Conservation (phyloP, 352 stramenopile species). For the Globisporangium cederbergense region DNA sequence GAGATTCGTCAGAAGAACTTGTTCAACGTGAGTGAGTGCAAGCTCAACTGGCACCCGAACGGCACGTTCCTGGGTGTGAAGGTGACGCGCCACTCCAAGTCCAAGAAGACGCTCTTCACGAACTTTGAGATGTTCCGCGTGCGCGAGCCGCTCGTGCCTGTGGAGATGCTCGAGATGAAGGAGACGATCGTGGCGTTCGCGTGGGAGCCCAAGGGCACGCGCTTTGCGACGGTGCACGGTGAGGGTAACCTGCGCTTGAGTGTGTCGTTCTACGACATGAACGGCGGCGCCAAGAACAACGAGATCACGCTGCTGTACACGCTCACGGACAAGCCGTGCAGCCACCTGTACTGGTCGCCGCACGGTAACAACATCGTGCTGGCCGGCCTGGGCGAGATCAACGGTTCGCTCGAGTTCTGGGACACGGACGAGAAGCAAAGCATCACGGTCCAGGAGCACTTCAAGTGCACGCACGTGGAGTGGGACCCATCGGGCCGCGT, state of each 20-base stretch:
- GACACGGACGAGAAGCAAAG: slow-evolving; percentile 94
- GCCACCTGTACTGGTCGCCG: slow-evolving; percentile 97
- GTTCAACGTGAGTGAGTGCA: slow-evolving; percentile 95
- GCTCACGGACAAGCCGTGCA: slow-evolving; percentile 94
- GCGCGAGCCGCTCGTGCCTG: slow-evolving; percentile 92
- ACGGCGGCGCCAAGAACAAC: slow-evolving; percentile 63
- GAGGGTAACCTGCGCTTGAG: slow-evolving; percentile 90
- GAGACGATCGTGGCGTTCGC: slow-evolving; percentile 94
- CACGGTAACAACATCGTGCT: slow-evolving; percentile 92
- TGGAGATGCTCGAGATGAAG: slow-evolving; percentile 98
- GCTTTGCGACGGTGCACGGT: slow-evolving; percentile 96
- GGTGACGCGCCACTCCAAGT: slow-evolving; percentile 87
- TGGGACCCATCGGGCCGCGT: slow-evolving; percentile 97
- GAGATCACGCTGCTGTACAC: slow-evolving; percentile 96
- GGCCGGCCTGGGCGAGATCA: slow-evolving; percentile 93
- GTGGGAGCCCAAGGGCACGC: slow-evolving; percentile 95
- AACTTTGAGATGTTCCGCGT: slow-evolving; percentile 99
- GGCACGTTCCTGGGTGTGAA: slow-evolving; percentile 93
- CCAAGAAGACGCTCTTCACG: slow-evolving; percentile 98
- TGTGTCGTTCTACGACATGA: slow-evolving; percentile 97
- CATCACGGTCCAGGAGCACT: slow-evolving; percentile 96
- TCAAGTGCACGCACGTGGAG: slow-evolving; percentile 96
- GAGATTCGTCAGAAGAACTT: slow-evolving; percentile 98
- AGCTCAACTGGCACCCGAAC: slow-evolving; percentile 96
- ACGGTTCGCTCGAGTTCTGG: slow-evolving; percentile 97